Percentiles rank a stretch among this genome's conserved stretches.
phyloP scores from a whole-genome alignment of 1,284 basidiomycete species.

The Ceratobasidium sp. region DNA sequence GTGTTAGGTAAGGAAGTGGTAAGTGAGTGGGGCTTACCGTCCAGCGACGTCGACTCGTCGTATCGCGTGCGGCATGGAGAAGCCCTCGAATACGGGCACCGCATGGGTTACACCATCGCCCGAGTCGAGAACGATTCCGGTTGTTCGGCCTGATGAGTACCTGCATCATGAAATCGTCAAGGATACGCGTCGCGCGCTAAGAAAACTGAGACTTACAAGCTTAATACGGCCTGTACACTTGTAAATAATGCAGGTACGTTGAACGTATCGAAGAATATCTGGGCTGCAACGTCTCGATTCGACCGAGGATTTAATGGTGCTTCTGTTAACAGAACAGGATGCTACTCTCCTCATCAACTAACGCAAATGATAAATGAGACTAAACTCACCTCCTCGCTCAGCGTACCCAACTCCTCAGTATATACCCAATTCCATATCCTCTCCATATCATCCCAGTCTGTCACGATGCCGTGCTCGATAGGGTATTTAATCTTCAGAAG shows the following conservation, averaged over 20 bases:
- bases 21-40: constrained; percentile 62
- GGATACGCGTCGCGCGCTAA: background rate
- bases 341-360: constrained; percentile 59
- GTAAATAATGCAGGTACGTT: constrained; percentile 98
- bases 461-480: constrained; percentile 94
- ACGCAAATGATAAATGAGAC: too few species aligned
- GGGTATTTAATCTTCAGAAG: constrained; percentile 97
- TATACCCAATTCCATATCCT: constrained; percentile 98
- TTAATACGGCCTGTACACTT: constrained; percentile 96
- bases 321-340: constrained; percentile 92
- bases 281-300: constrained; percentile 94
- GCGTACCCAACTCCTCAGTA: constrained; percentile 90
- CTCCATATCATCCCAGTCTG: constrained; percentile 98
- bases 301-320: constrained; percentile 95
- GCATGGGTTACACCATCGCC: constrained; percentile 99
- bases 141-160: constrained; percentile 99
- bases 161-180: constrained; percentile 57
- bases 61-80: constrained; percentile 99
- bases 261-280: constrained; percentile 99
- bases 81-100: constrained; percentile 98
- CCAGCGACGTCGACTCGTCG: constrained; percentile 96
- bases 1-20: background rate
- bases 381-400: constrained; percentile 90
- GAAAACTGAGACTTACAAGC: constrained; percentile 71
- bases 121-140: constrained; percentile 97